Percentiles rank a stretch among this genome's conserved stretches.
Conservation (phyloP, 805 yeast species). For the Schizosaccharomyces lindneri region DNA sequence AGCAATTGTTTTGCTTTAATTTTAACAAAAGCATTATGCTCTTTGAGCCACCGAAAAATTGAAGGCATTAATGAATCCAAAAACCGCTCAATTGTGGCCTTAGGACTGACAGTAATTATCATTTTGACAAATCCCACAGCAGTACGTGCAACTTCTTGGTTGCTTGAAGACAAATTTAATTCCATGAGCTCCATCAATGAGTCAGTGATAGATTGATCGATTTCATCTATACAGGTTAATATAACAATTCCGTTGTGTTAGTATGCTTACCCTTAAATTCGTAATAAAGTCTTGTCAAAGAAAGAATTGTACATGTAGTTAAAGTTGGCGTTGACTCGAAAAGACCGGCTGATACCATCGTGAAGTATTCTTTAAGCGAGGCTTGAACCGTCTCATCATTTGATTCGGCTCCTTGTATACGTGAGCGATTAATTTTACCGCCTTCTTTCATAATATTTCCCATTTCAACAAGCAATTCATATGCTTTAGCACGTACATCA, state of each 20-base stretch:
- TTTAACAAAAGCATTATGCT: slow-evolving; percentile 86
- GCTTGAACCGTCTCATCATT: slow-evolving; percentile 41
- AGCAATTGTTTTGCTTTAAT: slow-evolving; percentile 77
- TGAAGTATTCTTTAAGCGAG: slow-evolving; percentile 55
- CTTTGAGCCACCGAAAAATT: slow-evolving; percentile 79
- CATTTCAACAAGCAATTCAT: slow-evolving; percentile 49
- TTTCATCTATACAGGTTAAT: background rate
- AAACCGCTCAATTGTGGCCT: slow-evolving; percentile 41
- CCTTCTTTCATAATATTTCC: slow-evolving; percentile 47
- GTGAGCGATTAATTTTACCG: slow-evolving; percentile 27
- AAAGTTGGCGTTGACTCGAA: slow-evolving; percentile 85
- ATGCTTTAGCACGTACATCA: slow-evolving; percentile 64
- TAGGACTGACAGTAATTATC: slow-evolving; percentile 60
- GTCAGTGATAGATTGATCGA: slow-evolving; percentile 30
- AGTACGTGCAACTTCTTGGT: slow-evolving; percentile 80
- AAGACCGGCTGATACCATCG: slow-evolving; percentile 86
- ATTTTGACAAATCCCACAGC: slow-evolving; percentile 88
- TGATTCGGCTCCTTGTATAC: slow-evolving; percentile 18
- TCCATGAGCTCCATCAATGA: slow-evolving; percentile 75
- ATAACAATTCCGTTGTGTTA: background rate
- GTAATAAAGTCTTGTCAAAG: slow-evolving; percentile 60
- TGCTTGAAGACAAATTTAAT: slow-evolving; percentile 71
- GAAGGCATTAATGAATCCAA: slow-evolving; percentile 42
- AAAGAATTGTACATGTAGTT: slow-evolving; percentile 89
- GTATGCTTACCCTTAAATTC: slow-evolving; percentile 34